Base-by-base conservation (phyloP, 2,329 filamentous ascomycete species). In the Fusarium avenaceum region DNA sequence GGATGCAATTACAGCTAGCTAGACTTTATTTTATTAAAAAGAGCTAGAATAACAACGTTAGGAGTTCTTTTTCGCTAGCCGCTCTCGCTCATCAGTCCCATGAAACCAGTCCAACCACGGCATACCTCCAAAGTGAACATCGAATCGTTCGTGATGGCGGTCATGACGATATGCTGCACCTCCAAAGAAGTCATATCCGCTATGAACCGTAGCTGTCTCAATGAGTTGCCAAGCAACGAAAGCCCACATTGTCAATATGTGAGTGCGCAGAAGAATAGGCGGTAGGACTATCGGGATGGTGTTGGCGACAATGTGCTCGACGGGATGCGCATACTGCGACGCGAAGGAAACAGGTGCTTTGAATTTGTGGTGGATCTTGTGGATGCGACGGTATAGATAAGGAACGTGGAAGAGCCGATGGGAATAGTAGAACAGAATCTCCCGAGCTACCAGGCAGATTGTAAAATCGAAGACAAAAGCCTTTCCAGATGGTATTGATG, bases 311-410 rank as follows among this genome's bases (percentile, higher is more conserved):
- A 88, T 62, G 68, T 87, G 85, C 74, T 88, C 86, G n/a, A 84
- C 59, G 0, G 85, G 85, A 66, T 87, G 86, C 0, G 85, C 85
- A 66, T 86, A 88, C 67, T 88, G 84, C 3, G 86, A 84, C 0
- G 86, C 80, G 7, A 88, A 78, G 0, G 84, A 82, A 4, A 89
- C 81, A 0, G 86, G 86, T 2, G 86, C 84, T 0, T 81, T 85
- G 76, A 87, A 88, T 24, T 77, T 77, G 76, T 88, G 86, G 69
- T 89, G 86, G 22, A 77, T 77, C 67, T 87, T 87, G 77, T 88
- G 86, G 59, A 88, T 81, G 32, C 75, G 75, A 13, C 74, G 74
- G 76, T 88, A 88, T 7, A 86, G 72, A 7, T 65, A 73, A 1
- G 81, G 83, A 7, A 78, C 71, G 74, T 88, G 86, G 6, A 89